Evolutionary conservation across 164 flowering plant genomes (phyloP).

Genomic region (Umbellularia californica): DNA sequence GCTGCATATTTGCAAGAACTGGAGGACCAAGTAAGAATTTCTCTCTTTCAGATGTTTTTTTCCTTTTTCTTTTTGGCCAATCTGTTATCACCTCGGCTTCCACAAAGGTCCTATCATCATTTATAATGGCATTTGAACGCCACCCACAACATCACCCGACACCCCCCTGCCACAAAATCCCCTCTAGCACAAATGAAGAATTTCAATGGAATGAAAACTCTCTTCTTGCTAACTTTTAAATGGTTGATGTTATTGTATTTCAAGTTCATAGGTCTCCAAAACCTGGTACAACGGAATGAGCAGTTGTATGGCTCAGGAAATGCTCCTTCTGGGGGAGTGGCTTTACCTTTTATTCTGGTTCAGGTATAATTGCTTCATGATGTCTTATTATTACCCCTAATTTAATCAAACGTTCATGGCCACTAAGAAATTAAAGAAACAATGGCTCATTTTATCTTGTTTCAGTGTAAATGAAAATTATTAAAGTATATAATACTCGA

Average conservation of each 20-base stretch:
- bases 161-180: not conserved
- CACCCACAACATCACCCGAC: too few species aligned
- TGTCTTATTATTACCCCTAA: not conserved
- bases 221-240: too few species aligned
- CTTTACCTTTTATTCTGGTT: constrained; percentile 90
- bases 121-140: too few species aligned
- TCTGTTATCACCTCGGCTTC: not conserved
- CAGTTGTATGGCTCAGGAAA: constrained; percentile 69
- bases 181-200: too few species aligned
- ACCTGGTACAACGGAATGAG: constrained; percentile 79
- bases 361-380: constrained; percentile 47
- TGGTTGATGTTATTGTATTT: constrained; percentile 5
- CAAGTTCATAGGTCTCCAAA: constrained; percentile 76
- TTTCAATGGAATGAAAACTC: too few species aligned
- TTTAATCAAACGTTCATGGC: too few species aligned
- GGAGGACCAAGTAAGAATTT: constrained; percentile 74
- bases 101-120: too few species aligned
- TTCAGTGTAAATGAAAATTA: too few species aligned
- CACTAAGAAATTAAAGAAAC: too few species aligned
- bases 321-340: constrained; percentile 83
- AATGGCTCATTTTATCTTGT: too few species aligned
- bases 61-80: not conserved
- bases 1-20: constrained; percentile 86
- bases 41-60: constrained; percentile 5
- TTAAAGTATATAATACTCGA: too few species aligned